phyloP scores from a whole-genome alignment of 257 asterid genomes.

The Nicotiana benthamiana region DNA sequence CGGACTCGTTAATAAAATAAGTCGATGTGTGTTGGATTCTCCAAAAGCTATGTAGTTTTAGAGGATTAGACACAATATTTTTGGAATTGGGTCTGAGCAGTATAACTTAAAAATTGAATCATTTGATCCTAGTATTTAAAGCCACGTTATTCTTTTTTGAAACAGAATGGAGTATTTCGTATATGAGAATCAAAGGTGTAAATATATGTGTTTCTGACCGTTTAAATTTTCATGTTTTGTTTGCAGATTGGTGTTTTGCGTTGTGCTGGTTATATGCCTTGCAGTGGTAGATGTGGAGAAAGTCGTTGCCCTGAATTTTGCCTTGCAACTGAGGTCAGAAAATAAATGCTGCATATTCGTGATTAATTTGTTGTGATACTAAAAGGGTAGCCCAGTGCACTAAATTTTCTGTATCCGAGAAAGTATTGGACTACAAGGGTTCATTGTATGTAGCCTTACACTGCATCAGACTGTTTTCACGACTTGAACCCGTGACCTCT shows the following conservation, averaged over 20 bases:
- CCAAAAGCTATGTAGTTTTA: not conserved
- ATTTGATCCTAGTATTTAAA: not conserved
- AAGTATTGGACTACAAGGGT: too few relatives aligned
- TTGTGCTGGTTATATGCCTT: slow-evolving; percentile 42
- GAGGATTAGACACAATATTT: not conserved
- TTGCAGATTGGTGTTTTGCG: slow-evolving; percentile 39
- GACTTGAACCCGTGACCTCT: too few relatives aligned
- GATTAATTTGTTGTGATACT: not conserved
- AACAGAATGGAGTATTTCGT: not conserved
- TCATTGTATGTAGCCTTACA: too few relatives aligned
- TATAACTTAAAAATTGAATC: too few relatives aligned
- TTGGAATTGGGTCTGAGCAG: not conserved
- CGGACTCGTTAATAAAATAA: not conserved
- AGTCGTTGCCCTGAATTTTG: slow-evolving; percentile 31
- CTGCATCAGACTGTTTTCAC: too few relatives aligned
- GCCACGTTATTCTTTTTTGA: not conserved
- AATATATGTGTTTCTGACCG: not conserved
- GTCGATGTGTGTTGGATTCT: not conserved
- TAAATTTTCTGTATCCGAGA: too few relatives aligned
- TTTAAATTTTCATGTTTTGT: not conserved
- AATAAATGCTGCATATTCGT: not conserved
- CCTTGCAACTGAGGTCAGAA: slow-evolving; percentile 33
- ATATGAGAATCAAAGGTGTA: not conserved
- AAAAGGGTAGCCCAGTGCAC: too few relatives aligned
- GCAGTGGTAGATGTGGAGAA: slow-evolving; percentile 39